Evolutionary conservation across 1,139 yeast species (phyloP), one percentile per base, ranked within the genome.

Genomic region (Taiozyma sp.): DNA sequence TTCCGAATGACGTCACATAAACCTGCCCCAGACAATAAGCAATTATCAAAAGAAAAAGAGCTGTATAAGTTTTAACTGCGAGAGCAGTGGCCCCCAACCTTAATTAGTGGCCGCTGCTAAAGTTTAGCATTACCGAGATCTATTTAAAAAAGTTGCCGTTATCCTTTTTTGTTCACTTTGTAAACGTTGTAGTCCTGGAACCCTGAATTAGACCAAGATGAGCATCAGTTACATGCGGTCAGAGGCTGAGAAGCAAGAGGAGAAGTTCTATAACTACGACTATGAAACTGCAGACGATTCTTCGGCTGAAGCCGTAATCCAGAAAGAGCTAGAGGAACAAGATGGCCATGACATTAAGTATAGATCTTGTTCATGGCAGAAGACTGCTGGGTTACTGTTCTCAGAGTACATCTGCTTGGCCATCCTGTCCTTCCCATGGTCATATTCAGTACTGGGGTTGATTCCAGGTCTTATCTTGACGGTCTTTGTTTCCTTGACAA

Each of bases 361-460:
- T 57, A 66, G 79, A 50, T 70, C 78, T 44, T 79, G 84, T 56
- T 75, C 83, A 30, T 79, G 84, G 84, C 78, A 74, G 54, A 76
- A 73, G 56, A 79, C 85, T 0, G 81, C 84, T 0, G 83, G 83
- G 8, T 70, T 81, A 44, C 66, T 81, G 49, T 78, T 81, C 54
- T 78, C 83, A 5, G 86, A 81, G 63, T 81, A 81, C 64, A 79
- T 81, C 40, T 81, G 84, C 59, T 69, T 81, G 54, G 86, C 86
- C 12, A 80, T 80, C 53, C 74, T 81, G 79, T 78, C 84, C 22
- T 81, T 81, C 61, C 87, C 87, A 0, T 79, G 84, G 84, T 77
- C 84, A 8, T 81, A 78, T 60, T 78, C 84, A 1, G 81, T 80
- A 3, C 67, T 81, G 34, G 86, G 87, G 0, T 65, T 81, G 27